Evolutionary conservation across 768 basidiomycete genomes (phyloP), one percentile per base, ranked within the genome.

Genomic region (Auricularia sp.): DNA sequence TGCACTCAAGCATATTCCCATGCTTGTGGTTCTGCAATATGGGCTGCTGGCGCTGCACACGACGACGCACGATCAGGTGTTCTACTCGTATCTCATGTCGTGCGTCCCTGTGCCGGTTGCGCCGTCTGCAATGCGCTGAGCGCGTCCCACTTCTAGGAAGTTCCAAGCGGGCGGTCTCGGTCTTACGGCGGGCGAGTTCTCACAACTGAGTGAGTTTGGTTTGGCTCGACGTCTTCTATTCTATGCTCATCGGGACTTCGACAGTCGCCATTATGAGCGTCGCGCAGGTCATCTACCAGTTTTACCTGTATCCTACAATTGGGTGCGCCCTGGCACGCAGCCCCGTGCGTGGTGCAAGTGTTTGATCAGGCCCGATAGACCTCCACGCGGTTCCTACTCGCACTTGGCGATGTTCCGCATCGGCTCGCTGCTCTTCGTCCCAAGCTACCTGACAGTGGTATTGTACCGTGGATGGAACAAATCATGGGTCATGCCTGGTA

Each of bases 231-330:
- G 24, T 33, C 24, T 4, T 42, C 62, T 16, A 5, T 51, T 37
- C 51, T 11, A 21, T 59, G n/a, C 21, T 45, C 54, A 29, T 36
- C 10, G 34, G 8, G 8, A 68, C 58, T 33, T 21, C 68, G 67
- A 54, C 68, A 93, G 91, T 91, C 72, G 92, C 91, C 4, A 70
- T 96, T 64, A 96, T 97, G 94, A 95, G 92, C 75, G 80, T 94
- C n/a, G 90, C 86, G 67, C 94, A 95, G 74, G 89, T 97, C 63
- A 85, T 86, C 39, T 96, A 94, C 73, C 94, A 94, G 71, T 94
- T 93, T 72, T 86, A 92, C 71, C 81, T 92, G 44, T 94, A 94
- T 80, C 90, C 91, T 89, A 33, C 5, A 1, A 24, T 59, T n/a
- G 56, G 56, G 56, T 59, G 8, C 24, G 56, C 11, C 24, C 33